Percentiles rank a stretch among this genome's conserved stretches.
phyloP scores from a whole-genome alignment of 768 basidiomycete genomes.

The Boletus barrowsii region DNA sequence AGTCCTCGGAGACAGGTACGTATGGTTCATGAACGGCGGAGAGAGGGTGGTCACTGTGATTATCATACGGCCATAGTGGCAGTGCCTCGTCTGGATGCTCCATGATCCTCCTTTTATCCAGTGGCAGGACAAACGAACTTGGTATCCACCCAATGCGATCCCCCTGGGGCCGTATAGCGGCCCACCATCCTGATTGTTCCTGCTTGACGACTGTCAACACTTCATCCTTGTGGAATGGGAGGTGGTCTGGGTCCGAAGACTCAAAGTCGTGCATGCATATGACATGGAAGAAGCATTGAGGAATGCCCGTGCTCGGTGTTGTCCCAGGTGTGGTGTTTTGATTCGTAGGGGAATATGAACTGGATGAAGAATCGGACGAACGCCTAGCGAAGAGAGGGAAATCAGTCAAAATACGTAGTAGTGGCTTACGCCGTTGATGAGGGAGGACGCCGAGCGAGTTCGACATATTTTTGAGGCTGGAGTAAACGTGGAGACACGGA shows the following conservation, averaged over 20 bases:
- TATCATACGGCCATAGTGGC: slow-evolving; percentile 29
- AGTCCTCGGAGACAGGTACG: slow-evolving; percentile 20
- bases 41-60: slow-evolving; percentile 2
- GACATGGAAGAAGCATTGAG: slow-evolving; percentile 38
- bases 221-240: slow-evolving; percentile 64
- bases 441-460: background rate
- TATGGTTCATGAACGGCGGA: slow-evolving; percentile 18
- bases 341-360: slow-evolving; percentile 15
- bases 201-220: slow-evolving; percentile 65
- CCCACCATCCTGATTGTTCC: slow-evolving; percentile 81
- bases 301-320: slow-evolving; percentile 30
- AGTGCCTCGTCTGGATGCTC: slow-evolving; percentile 48
- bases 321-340: slow-evolving; percentile 16
- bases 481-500: background rate
- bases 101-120: slow-evolving; percentile 33
- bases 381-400: slow-evolving; percentile 34
- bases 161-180: slow-evolving; percentile 56
- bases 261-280: slow-evolving; percentile 68
- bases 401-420: slow-evolving; percentile 33
- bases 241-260: slow-evolving; percentile 57
- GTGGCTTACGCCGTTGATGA: slow-evolving; percentile 14
- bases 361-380: slow-evolving; percentile 31
- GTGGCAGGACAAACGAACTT: slow-evolving; percentile 58
- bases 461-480: slow-evolving; percentile 9
- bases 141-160: slow-evolving; percentile 73